Percentiles rank a stretch among this genome's conserved stretches.
Evolutionary conservation across 179 eudicot genomes (phyloP).

Genomic region (Carnegiea gigantea): DNA sequence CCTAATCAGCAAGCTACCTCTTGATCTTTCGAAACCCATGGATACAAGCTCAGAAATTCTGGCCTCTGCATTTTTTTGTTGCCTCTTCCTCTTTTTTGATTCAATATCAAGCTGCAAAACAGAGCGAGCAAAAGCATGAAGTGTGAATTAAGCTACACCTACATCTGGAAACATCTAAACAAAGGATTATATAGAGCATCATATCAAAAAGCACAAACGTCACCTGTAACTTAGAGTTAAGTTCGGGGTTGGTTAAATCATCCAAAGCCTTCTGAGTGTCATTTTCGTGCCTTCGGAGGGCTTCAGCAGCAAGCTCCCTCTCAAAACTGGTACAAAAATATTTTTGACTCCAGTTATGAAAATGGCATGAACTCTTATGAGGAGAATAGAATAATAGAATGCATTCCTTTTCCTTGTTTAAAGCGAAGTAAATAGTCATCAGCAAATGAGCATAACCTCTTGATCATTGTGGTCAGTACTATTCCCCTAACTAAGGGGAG

Average conservation of each 20-base stretch:
- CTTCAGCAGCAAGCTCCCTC: slow-evolving; percentile 86
- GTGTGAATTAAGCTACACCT: neutral
- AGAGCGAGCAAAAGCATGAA: neutral
- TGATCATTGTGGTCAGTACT: neutral
- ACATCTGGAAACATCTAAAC: neutral
- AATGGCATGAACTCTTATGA: slow-evolving; percentile 3
- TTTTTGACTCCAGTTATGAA: neutral
- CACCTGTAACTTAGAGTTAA: slow-evolving; percentile 70
- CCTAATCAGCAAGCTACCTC: slow-evolving; percentile 36
- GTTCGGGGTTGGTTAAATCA: slow-evolving; percentile 78
- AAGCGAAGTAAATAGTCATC: neutral
- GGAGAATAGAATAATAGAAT: neutral
- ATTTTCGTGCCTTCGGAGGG: slow-evolving; percentile 86
- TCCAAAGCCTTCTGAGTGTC: slow-evolving; percentile 77
- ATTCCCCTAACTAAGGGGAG: no score
- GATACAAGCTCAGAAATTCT: slow-evolving; percentile 47
- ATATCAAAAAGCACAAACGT: neutral
- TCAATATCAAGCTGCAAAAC: slow-evolving; percentile 61
- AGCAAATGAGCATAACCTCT: neutral
- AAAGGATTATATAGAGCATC: neutral
- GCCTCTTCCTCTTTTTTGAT: slow-evolving; percentile 67
- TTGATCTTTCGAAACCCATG: slow-evolving; percentile 67
- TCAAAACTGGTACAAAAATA: slow-evolving; percentile 57
- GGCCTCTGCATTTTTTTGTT: slow-evolving; percentile 33
- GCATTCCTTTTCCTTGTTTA: neutral